A percentile compares a stretch with the other conserved stretches of the same genome.
phyloP scores from a whole-genome alignment of 2,329 filamentous ascomycete species.

The Epichloe festucae region DNA sequence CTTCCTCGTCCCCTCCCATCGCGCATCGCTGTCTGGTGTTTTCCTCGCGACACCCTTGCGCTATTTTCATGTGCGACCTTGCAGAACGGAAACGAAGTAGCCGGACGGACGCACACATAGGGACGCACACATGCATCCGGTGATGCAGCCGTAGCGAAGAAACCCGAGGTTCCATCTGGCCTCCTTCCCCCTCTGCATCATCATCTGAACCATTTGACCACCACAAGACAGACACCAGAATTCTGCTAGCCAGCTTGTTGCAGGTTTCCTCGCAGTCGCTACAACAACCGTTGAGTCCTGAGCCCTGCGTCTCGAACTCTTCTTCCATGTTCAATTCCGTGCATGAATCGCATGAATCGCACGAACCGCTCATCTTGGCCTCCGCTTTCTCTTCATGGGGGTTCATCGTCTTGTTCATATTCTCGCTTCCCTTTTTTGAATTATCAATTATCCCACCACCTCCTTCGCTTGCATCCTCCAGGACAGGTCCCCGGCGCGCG shows the following conservation, averaged over 20 bases:
- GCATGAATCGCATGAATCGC: not conserved
- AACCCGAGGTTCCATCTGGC: no score
- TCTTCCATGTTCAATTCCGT: not conserved
- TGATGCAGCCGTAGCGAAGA: not conserved
- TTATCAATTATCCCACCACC: not conserved
- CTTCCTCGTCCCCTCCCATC: not conserved
- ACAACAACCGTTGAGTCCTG: not conserved
- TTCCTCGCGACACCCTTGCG: not conserved
- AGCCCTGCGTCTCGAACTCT: not conserved
- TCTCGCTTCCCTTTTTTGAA: not conserved
- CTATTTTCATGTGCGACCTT: constrained; percentile 5
- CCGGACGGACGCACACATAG: not conserved
- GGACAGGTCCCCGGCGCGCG: no score
- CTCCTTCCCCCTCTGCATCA: not conserved
- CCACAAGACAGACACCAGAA: no score
- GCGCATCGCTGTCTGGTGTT: no score
- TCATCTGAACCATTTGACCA: not conserved
- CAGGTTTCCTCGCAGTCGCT: not conserved
- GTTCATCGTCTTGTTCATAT: not conserved
- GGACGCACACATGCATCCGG: not conserved
- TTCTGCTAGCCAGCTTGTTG: no score
- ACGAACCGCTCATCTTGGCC: not conserved
- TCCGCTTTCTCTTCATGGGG: not conserved
- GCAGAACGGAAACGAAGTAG: not conserved
- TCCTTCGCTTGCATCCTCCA: no score